A percentile compares a stretch with the other conserved stretches of the same genome.
phyloP scores from a whole-genome alignment of 2,329 filamentous ascomycete genomes.

The Coleophoma eucalyptorum region DNA sequence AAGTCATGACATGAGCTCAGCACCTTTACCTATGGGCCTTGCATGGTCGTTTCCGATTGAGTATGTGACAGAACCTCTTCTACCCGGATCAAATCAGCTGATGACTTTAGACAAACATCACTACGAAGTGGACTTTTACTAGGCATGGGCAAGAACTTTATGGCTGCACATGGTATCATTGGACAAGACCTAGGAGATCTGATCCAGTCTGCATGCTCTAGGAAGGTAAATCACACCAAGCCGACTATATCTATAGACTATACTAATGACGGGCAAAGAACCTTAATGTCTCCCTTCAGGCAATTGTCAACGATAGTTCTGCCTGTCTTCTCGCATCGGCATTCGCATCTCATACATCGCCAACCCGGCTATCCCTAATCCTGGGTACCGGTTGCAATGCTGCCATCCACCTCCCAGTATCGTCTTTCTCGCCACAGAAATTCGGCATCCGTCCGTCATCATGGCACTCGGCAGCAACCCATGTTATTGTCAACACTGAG shows the following conservation, averaged over 20 bases:
- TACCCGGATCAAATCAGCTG: conserved; percentile 17
- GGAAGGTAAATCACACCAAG: conserved; percentile 5
- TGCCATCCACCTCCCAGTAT: conserved; percentile 58
- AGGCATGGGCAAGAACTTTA: conserved; percentile 64
- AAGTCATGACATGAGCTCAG: conserved; percentile 27
- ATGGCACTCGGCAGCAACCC: conserved; percentile 55
- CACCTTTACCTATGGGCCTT: conserved; percentile 53
- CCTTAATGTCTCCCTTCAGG: conserved; percentile 51
- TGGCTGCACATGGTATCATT: conserved; percentile 52
- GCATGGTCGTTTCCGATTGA: conserved; percentile 70
- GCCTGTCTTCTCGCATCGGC: conserved; percentile 64
- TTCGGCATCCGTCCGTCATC: conserved; percentile 49
- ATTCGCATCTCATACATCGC: conserved; percentile 43
- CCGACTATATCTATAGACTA: background rate
- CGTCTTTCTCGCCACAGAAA: conserved; percentile 49
- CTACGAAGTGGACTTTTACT: conserved; percentile 54
- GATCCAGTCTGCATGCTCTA: conserved; percentile 48
- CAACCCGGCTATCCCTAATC: conserved; percentile 61
- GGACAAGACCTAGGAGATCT: conserved; percentile 58
- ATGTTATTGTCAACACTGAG: conserved; percentile 66
- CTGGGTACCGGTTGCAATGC: conserved; percentile 66
- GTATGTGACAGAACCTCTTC: conserved; percentile 37
- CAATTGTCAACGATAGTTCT: conserved; percentile 65
- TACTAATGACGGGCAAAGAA: conserved; percentile 29
- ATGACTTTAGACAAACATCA: conserved; percentile 54